Base-by-base conservation (phyloP, 345 rosid species). In the Sonneratia caseolaris region DNA sequence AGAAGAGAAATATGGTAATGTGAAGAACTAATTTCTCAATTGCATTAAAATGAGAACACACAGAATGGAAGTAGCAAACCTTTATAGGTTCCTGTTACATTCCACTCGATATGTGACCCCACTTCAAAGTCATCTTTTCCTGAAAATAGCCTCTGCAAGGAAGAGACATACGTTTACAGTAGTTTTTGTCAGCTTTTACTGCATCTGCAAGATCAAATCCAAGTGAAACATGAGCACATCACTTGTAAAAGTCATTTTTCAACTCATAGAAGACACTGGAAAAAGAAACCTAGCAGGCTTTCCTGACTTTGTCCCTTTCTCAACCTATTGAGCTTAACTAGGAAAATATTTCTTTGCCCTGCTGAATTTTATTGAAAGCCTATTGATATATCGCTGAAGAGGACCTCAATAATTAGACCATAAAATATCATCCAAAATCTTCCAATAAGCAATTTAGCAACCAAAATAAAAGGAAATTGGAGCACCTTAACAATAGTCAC, bases 51-150 rank as follows among this genome's bases (percentile, higher is more conserved):
- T 8, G 0, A 68, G 19, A 13, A 47, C 51, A 9, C 36, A 22
- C 1, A 35, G 37, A 13, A 32, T 38, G 22, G 19, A 38, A 75
- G 70, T 80, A 65, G 80, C 84, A 73, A 68, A 95, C 99, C 99
- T 92, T 88, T 84, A 80, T 92, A 95, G 66, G 99, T 92, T 83
- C 99, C 99, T 18, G 97, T 92, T 76, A 95, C 89, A 75, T 95
- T 95, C 99, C 99, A 95, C 6, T 83, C 81, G n/a, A 91, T 73
- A 72, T 83, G 85, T 21, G 96, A 84, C 68, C 96, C 97, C 73
- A 86, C 76, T 66, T 86, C 90, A 68, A 66, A 82, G 72, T 83
- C 86, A 40, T 83, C 96, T 74, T 84, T 95, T 78, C 80, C 84
- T 37, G 84, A 85, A 76, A 81, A 81, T 49, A 92, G 84, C 97